Evolutionary conservation across 2,329 filamentous ascomycete genomes (phyloP), one percentile per base, ranked within the genome.

Genomic region (Dactylonectria macrodidyma): DNA sequence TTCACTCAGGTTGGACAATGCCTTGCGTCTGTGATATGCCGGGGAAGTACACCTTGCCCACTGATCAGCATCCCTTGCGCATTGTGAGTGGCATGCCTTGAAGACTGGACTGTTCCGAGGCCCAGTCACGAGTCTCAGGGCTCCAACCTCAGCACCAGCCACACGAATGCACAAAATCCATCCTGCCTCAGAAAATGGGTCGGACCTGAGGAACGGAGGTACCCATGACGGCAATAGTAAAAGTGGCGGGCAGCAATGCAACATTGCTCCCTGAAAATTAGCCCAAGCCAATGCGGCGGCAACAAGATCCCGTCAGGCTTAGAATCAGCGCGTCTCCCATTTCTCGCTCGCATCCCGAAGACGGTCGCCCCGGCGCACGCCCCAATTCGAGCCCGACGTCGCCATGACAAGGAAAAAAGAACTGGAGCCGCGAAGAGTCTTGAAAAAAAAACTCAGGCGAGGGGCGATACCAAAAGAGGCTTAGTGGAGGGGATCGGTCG

Each of bases 361-460:
- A 55, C 58, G 59, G 54, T 55, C 59, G 51, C 63, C 57, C 58
- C 51, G 51, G 57, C 46, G 59, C 65, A 59, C 59, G 48, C 65
- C 59, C 59, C 54, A 19, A 59, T 59, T 62, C 59, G 36, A 55
- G 19, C 38, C 56, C 56, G 62, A 24, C 41, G 51, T 57, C 36
- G 57, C 63, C 57, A 65, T 65, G 63, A 59, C 55, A 44, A 64
- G 62, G 51, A 56, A 70, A 71, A 69, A 65, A 62, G 34, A 71
- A 67, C 55, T 70, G 71, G 73, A 66, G 70, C 68, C 41, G 41
- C 68, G 65, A 56, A 11, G 46, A 38, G 58, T 26, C 48, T 36
- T n/a, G 33, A 58, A 71, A 75, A 77, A 77, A 75, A 77, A 77
- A 75, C 69, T 77, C 76, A 78, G 76, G 76, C 74, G 73, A 77